Conservation (phyloP, 495 filamentous ascomycete genomes). For the Penicillium pulvis region DNA sequence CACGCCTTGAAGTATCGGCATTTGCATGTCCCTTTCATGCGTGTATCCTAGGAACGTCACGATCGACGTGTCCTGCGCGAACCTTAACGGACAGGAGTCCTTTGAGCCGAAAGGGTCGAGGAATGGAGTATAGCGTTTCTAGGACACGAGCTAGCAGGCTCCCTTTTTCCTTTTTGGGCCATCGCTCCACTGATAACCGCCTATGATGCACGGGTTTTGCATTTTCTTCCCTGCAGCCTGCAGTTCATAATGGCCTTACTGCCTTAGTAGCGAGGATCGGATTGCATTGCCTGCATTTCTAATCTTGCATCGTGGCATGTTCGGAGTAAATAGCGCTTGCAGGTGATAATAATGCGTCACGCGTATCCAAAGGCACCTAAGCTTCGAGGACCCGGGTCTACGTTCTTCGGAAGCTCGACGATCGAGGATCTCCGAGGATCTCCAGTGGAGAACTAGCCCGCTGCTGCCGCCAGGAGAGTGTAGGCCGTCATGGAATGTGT, state of each 20-base stretch:
- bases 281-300: neutral
- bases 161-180: slow-evolving; percentile 28
- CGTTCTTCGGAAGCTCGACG: slow-evolving; percentile 8
- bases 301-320: neutral
- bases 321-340: neutral
- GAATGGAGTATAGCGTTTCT: slow-evolving; percentile 23
- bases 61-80: slow-evolving; percentile 15
- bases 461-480: slow-evolving; percentile 23
- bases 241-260: slow-evolving; percentile 21
- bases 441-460: slow-evolving; percentile 11
- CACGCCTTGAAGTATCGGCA: slow-evolving; percentile 7
- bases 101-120: slow-evolving; percentile 8
- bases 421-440: slow-evolving; percentile 2
- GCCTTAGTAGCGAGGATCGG: slow-evolving; percentile 10
- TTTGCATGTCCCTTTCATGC: slow-evolving; percentile 18
- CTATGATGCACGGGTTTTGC: slow-evolving; percentile 22
- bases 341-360: neutral
- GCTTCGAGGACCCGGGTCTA: slow-evolving; percentile 6
- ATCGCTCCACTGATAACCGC: slow-evolving; percentile 14
- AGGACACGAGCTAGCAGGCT: slow-evolving; percentile 23
- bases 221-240: slow-evolving; percentile 30
- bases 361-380: neutral
- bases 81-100: slow-evolving; percentile 10
- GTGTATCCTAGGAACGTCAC: slow-evolving; percentile 16
- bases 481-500: slow-evolving; percentile 29